phyloP scores from a whole-genome alignment of 1,139 yeast genomes.

The Zygosaccharomyces sapae region DNA sequence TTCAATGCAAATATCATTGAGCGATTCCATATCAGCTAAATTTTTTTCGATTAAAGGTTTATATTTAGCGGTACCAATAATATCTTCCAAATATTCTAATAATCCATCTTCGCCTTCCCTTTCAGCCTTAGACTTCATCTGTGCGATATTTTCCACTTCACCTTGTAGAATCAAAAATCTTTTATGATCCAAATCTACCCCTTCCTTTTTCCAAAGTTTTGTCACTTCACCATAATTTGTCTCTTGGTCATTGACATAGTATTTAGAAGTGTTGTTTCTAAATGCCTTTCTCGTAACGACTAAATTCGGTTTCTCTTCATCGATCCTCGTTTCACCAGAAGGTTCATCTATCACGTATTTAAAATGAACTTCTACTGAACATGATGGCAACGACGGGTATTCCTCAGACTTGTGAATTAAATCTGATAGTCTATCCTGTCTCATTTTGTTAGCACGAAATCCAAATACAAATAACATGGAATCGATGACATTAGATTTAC shows the following conservation, averaged over 20 bases:
- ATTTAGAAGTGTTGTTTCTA: constrained; percentile 72
- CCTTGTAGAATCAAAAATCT: constrained; percentile 93
- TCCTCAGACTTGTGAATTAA: constrained; percentile 83
- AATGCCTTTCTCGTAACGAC: constrained; percentile 77
- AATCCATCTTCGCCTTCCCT: constrained; percentile 89
- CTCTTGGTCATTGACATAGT: constrained; percentile 63
- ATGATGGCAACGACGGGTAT: constrained; percentile 60
- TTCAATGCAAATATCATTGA: constrained; percentile 76
- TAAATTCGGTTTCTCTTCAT: constrained; percentile 42
- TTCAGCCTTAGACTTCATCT: constrained; percentile 97
- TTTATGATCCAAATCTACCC: constrained; percentile 92
- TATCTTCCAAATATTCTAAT: constrained; percentile 90
- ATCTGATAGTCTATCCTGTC: constrained; percentile 89
- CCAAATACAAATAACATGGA: constrained; percentile 96
- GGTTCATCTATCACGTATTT: constrained; percentile 65
- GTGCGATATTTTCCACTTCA: constrained; percentile 97
- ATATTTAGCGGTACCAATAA: constrained; percentile 88
- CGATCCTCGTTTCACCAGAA: constrained; percentile 41
- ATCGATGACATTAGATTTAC: constrained; percentile 95
- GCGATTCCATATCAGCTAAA: constrained; percentile 53
- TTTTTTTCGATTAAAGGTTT: constrained; percentile 71
- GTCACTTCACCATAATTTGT: constrained; percentile 83
- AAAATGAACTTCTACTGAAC: constrained; percentile 91
- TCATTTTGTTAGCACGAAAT: constrained; percentile 92
- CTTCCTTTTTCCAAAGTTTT: constrained; percentile 63